Conservation (phyloP, 2,329 filamentous ascomycete species). For the Aspergillus sp. region DNA sequence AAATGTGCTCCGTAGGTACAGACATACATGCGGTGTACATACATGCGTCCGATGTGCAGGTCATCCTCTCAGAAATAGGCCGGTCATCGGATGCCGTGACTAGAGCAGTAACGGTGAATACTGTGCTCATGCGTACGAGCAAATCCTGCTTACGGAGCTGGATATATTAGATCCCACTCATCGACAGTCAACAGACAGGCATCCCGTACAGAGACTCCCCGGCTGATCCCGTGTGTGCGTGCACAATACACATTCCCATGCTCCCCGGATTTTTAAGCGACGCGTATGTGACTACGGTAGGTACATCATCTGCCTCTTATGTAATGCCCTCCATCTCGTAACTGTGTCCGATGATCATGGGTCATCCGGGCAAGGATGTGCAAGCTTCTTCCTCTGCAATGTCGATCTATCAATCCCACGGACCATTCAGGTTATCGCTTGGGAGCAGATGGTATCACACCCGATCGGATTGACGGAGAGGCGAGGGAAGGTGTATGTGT, state of each 20-base stretch:
- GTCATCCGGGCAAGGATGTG: constrained; percentile 9
- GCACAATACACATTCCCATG: constrained; percentile 15
- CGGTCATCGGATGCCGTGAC: neutral
- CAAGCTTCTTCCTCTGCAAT: constrained; percentile 10
- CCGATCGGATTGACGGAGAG: neutral
- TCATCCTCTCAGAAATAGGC: neutral
- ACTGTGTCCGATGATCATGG: constrained; percentile 8
- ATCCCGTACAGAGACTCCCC: neutral
- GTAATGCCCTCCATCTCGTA: constrained; percentile 4
- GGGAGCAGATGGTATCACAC: neutral
- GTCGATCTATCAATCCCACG: constrained; percentile 12
- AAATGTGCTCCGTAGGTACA: neutral
- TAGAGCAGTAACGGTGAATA: too few relatives aligned
- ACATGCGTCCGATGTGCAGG: neutral
- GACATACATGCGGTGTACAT: neutral
- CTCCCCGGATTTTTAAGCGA: constrained; percentile 11
- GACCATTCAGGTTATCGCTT: constrained; percentile 4
- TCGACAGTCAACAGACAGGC: neutral
- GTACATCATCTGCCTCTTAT: neutral
- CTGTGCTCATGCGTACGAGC: too few relatives aligned
- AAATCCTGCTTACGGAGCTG: too few relatives aligned
- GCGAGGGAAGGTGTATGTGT: neutral
- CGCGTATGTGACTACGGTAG: neutral
- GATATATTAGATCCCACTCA: neutral
- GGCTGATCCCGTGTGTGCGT: constrained; percentile 10